Conservation (phyloP, 768 basidiomycete species). For the Cystobasidium onofrii region DNA sequence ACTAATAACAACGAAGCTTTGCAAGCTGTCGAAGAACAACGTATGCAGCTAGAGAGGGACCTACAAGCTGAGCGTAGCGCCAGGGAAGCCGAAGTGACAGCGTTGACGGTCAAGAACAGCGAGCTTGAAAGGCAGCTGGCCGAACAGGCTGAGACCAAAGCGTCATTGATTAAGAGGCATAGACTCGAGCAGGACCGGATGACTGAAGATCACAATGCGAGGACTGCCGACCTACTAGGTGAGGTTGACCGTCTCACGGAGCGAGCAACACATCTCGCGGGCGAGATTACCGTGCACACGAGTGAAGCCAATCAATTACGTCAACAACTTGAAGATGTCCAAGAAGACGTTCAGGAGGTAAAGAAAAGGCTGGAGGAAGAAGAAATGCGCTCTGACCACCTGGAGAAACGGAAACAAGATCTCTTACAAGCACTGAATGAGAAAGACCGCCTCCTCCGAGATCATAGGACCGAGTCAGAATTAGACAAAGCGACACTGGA, state of each 20-base stretch:
- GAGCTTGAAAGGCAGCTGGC: slow-evolving; percentile 31
- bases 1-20: slow-evolving; percentile 68
- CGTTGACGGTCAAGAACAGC: slow-evolving; percentile 49
- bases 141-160: slow-evolving; percentile 26
- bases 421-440: slow-evolving; percentile 51
- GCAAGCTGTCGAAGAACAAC: slow-evolving; percentile 56
- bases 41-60: slow-evolving; percentile 50
- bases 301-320: not conserved
- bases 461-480: slow-evolving; percentile 85
- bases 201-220: slow-evolving; percentile 41
- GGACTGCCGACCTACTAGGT: not conserved
- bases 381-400: slow-evolving; percentile 37
- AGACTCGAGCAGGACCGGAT: slow-evolving; percentile 58
- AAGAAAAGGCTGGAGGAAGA: not conserved
- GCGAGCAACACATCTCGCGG: not conserved
- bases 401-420: slow-evolving; percentile 38
- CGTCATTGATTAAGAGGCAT: slow-evolving; percentile 53
- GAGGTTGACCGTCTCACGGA: not conserved
- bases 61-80: slow-evolving; percentile 40
- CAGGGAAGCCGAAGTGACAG: slow-evolving; percentile 35
- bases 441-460: slow-evolving; percentile 69
- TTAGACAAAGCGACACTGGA: slow-evolving; percentile 88
- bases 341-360: not conserved
- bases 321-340: not conserved
- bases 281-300: not conserved